Base-by-base conservation (phyloP, 2,329 filamentous ascomycete species). In the Hypomyces rosellus region DNA sequence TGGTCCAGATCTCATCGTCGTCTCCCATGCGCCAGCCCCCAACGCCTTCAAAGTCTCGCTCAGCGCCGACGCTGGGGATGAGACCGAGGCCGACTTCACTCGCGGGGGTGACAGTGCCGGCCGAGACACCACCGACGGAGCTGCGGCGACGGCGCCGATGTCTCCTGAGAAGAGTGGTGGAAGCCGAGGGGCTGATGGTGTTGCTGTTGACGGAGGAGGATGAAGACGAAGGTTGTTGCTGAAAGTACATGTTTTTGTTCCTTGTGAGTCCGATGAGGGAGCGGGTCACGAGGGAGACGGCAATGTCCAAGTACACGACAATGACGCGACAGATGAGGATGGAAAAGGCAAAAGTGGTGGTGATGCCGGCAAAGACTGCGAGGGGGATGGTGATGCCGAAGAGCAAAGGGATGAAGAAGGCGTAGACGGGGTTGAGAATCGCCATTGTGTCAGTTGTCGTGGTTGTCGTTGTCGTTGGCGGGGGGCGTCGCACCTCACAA, bases 221-320 rank as follows among this genome's bases (percentile, higher is more conserved):
- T 14, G 34, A 54, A n/a, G 50, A 63, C 34, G 51, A 62, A 63
- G 50, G 38, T 14, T 16, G 39, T 16, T 25, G 20, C 5, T 9
- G 62, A 52, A 57, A 62, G 47, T 56, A 61, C 18, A 63, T 67
- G 38, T 59, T 59, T 46, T 64, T 63, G 52, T 68, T 65, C 53
- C 71, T 69, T 48, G 71, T 43, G 33, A 54, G 45, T 12, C 46
- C 45, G 38, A 46, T 67, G 25, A 86, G 64, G 54, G 78, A 77
- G 47, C 78, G 77, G 5, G 77, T 75, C 2, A 85, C 61, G 3
- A 85, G 69, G 7, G 78, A 79, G 16, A 81, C 64, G 40, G 73
- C 76, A 46, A 87, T 71, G 59, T 86, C 82, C 53, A 85, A 66
- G 61, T 86, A 86, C 50, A 86, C 76, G 46, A 85, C 61, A 42